Conservation (phyloP, 345 rosid species). For the Salix udensis region DNA sequence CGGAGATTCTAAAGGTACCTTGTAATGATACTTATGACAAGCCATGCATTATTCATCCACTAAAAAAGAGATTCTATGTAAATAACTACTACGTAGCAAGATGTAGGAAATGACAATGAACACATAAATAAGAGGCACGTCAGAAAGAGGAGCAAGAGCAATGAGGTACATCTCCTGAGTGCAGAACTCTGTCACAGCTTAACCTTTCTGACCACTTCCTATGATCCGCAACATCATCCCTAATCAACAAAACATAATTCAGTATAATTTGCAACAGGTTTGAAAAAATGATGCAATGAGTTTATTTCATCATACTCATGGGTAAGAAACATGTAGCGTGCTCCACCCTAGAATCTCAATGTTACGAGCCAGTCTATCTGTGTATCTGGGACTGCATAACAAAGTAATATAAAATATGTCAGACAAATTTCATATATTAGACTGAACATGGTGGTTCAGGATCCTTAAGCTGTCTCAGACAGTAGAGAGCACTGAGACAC, state of each 20-base stretch:
- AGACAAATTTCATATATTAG: background rate
- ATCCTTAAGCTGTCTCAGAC: background rate
- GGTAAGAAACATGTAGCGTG: constrained; percentile 54
- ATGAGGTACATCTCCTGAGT: constrained; percentile 44
- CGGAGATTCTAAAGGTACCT: background rate
- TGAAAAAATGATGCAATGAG: background rate
- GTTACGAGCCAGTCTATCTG: constrained; percentile 44
- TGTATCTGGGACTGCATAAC: constrained; percentile 50
- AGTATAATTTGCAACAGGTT: background rate
- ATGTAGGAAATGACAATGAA: background rate
- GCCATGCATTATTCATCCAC: background rate
- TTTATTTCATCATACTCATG: constrained; percentile 39
- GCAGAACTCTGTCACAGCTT: constrained; percentile 49
- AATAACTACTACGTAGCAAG: background rate
- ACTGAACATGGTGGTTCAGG: background rate
- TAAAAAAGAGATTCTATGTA: background rate
- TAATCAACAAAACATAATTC: constrained; percentile 28
- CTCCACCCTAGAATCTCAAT: constrained; percentile 58
- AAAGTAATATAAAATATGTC: constrained; percentile 2
- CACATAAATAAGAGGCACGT: background rate
- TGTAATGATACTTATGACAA: background rate
- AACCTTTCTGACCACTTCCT: constrained; percentile 54
- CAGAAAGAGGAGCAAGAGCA: background rate
- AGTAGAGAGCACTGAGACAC: background rate
- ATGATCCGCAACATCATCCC: constrained; percentile 75